phyloP scores from a whole-genome alignment of 164 flowering plant species.

The Magnolia changhungtana region DNA sequence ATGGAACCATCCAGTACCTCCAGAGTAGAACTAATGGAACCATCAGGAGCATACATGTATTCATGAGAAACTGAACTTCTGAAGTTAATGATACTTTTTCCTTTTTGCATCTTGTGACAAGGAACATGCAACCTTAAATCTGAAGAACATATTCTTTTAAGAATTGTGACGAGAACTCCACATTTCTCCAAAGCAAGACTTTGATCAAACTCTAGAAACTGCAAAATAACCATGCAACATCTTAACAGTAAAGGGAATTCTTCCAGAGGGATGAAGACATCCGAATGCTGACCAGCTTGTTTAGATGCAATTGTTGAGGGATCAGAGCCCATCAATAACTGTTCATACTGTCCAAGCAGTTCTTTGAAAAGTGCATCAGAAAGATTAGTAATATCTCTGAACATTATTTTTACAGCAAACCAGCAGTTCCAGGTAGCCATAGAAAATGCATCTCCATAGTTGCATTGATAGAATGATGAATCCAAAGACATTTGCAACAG shows the following conservation, averaged over 20 bases:
- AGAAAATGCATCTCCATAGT: background rate
- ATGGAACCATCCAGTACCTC: slow-evolving; percentile 38
- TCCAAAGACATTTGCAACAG: slow-evolving; percentile 23
- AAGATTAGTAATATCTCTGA: slow-evolving; percentile 24
- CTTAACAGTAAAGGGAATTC: slow-evolving; percentile 44
- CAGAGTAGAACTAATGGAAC: slow-evolving; percentile 16
- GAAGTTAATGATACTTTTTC: slow-evolving; percentile 17
- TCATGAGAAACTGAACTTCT: slow-evolving; percentile 28
- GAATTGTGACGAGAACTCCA: slow-evolving; percentile 21
- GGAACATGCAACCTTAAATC: slow-evolving; percentile 15
- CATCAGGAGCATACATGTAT: slow-evolving; percentile 12
- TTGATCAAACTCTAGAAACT: slow-evolving; percentile 30
- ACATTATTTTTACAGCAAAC: slow-evolving; percentile 11
- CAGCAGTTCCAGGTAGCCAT: slow-evolving; percentile 4
- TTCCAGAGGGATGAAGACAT: slow-evolving; percentile 17
- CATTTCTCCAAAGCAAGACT: slow-evolving; percentile 33
- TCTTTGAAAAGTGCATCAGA: slow-evolving; percentile 38
- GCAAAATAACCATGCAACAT: slow-evolving; percentile 49
- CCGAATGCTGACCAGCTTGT: background rate
- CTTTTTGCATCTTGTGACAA: slow-evolving; percentile 2
- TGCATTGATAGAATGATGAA: slow-evolving; percentile 4
- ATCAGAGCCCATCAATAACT: slow-evolving; percentile 10
- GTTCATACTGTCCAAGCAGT: slow-evolving; percentile 28
- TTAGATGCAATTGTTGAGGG: slow-evolving; percentile 8
- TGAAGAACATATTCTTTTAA: slow-evolving; percentile 23